Conservation (phyloP, 2,329 filamentous ascomycete species). For the Trichoderma semiorbis region DNA sequence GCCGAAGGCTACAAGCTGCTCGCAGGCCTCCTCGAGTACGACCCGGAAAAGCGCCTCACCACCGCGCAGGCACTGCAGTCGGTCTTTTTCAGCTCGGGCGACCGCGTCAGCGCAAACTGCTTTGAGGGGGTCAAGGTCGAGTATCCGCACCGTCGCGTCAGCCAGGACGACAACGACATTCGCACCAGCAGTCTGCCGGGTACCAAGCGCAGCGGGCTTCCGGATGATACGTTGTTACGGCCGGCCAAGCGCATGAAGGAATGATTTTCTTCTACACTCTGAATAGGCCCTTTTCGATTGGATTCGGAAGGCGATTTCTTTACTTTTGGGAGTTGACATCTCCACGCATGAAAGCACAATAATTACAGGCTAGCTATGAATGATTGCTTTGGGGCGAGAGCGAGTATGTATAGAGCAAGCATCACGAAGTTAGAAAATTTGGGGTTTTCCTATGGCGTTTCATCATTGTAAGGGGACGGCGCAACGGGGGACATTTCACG, state of each 20-base stretch:
- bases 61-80: slow-evolving; percentile 87
- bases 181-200: slow-evolving; percentile 84
- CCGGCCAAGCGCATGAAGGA: slow-evolving; percentile 63
- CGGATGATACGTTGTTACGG: slow-evolving; percentile 71
- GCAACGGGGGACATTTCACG: not conserved
- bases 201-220: slow-evolving; percentile 82
- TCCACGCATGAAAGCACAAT: not conserved
- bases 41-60: slow-evolving; percentile 82
- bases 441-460: not conserved
- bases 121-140: slow-evolving; percentile 86
- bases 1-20: slow-evolving; percentile 79
- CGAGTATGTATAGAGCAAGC: not conserved
- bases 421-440: not conserved
- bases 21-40: slow-evolving; percentile 82
- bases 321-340: not conserved
- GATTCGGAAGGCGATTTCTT: not conserved
- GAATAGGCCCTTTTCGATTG: not conserved
- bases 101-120: slow-evolving; percentile 74
- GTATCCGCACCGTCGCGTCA: slow-evolving; percentile 87
- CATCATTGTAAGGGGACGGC: not conserved
- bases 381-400: not conserved
- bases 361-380: not conserved
- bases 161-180: slow-evolving; percentile 94
- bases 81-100: slow-evolving; percentile 77
- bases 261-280: slow-evolving; percentile 18